Percentiles rank a stretch among this genome's conserved stretches.
These are phyloP conservation scores for Gonapodya sp. DNA, from an alignment of 192 early-diverging fungal genomes.

Conservation along the genomic window DNA sequence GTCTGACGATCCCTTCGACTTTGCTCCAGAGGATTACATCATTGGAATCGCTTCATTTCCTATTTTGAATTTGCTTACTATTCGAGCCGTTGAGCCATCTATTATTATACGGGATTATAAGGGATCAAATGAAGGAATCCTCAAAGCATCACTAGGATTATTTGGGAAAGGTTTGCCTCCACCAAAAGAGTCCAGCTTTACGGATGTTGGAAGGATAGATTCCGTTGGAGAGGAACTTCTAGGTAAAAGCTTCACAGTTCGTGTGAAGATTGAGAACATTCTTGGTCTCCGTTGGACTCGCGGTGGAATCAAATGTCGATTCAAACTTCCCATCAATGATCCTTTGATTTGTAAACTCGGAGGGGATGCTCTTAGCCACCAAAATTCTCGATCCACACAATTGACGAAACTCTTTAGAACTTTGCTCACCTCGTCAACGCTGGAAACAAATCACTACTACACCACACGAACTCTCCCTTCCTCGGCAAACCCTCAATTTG, in stretches of 20 bases:
- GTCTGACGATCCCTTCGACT: not conserved
- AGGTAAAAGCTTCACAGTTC: not conserved
- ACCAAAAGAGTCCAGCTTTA: not conserved
- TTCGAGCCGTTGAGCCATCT: not conserved
- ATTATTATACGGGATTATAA: not conserved
- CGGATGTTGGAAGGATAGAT: not conserved
- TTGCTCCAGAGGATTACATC: not conserved
- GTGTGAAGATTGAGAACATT: not conserved
- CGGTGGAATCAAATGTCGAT: not conserved
- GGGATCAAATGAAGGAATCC: not conserved
- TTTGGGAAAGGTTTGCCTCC: not conserved
- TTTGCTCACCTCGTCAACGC: not conserved
- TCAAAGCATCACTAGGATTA: not conserved
- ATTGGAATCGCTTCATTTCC: not conserved
- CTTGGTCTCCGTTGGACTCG: not conserved
- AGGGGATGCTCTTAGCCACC: not conserved
- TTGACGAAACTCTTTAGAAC: not conserved
- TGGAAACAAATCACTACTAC: not conserved
- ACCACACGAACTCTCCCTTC: not conserved
- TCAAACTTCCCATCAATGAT: not conserved
- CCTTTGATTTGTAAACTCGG: too few species aligned
- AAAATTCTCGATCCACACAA: not conserved
- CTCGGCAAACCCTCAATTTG: not conserved
- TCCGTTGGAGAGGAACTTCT: not conserved
- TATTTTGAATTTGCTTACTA: not conserved